Base-by-base conservation (phyloP, 2,329 filamentous ascomycete species). In the Diplodia intermedia region DNA sequence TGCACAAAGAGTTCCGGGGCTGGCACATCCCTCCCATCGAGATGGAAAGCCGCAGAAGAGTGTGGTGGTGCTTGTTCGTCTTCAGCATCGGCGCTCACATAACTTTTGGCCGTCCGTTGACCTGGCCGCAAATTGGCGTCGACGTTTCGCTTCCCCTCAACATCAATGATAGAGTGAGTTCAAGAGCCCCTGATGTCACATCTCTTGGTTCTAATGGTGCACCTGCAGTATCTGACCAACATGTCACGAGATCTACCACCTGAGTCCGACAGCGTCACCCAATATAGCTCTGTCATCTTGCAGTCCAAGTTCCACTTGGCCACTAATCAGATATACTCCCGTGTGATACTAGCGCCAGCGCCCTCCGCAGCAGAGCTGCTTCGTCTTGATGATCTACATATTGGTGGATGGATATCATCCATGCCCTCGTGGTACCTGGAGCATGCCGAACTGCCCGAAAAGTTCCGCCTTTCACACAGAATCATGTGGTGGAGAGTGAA, bases 1-100 rank as follows among this genome's bases (percentile, higher is more conserved):
- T 85, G n/a, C 83, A 85, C 69, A 83, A 83, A 69, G 82, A 84
- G 69, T 83, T 85, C 67, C 79, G 78, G 18, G 78, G 79, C 11
- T 83, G 81, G 81, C 78, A 82, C 43, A 82, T 82, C 52, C 79
- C 78, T 50, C 78, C 82, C 4, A 72, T 79, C 4, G 71, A 72
- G 11, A 74, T 76, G 71, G 77, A 79, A 62, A 75, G 78, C 23
- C 70, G 78, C 18, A 70, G 77, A 26, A 71, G 78, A 29, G 73
- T 79, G 1, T 79, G 77, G 75, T 79, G 77, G 77, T 72, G 71
- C 3, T 69, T 79, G 2, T 84, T 80, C 68, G 80, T 82, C 12
- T 83, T 85, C 70, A 81, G 82, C 65, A 80, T 80, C 20, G 83
- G 83, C n/a, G 83, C 83, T 15, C 80, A 81, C 29, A 82, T 85